Evolutionary conservation across 495 filamentous ascomycete species (phyloP), one percentile per base, ranked within the genome.

Genomic region (Lophiotrema nucula): DNA sequence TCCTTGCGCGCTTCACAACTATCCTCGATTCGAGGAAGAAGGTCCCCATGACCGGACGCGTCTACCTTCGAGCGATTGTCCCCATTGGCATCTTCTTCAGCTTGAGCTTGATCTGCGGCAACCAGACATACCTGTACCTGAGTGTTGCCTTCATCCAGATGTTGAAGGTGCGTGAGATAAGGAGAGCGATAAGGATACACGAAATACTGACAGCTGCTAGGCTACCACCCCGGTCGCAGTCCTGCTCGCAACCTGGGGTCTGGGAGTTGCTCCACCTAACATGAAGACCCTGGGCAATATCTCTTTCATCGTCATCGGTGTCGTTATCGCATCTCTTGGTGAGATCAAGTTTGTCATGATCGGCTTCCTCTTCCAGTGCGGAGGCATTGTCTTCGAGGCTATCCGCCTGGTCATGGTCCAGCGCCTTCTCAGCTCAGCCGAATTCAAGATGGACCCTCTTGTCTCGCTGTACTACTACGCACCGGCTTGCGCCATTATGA

Each of bases 381-480:
- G 76, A 52, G 91, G 92, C 72, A 86, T 97, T 67, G 68, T 86
- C 68, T 95, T 95, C 72, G 91, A 97, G 76, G 90, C 91, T 50
- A 85, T 89, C 64, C 88, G 91, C 66, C 81, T 97, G 63, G 89
- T 90, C 72, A 85, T 97, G 87, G 89, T 97, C 41, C 86, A 96
- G 78, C 84, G 84, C 39, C 79, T 97, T 45, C 83, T 97, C 52
- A 91, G 85, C 81, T 89, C 87, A 11, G 79, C 88, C 47, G 91
- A 95, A 76, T 95, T 84, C 82, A 96, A 95, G 85, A 97, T 97
- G 91, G 91, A 97, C 72, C 91, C 91, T 47, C 81, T 96, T 35
- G 91, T 97, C 31, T 96, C 92, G 6, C 82, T 97, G 11, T 97
- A 96, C 82, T 96, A 97, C 80, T 97, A 92, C 65, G 91, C 92